Evolutionary conservation across 768 basidiomycete species (phyloP), one percentile per base, ranked within the genome.

Genomic region (Pilatotrama ljubarskyi): DNA sequence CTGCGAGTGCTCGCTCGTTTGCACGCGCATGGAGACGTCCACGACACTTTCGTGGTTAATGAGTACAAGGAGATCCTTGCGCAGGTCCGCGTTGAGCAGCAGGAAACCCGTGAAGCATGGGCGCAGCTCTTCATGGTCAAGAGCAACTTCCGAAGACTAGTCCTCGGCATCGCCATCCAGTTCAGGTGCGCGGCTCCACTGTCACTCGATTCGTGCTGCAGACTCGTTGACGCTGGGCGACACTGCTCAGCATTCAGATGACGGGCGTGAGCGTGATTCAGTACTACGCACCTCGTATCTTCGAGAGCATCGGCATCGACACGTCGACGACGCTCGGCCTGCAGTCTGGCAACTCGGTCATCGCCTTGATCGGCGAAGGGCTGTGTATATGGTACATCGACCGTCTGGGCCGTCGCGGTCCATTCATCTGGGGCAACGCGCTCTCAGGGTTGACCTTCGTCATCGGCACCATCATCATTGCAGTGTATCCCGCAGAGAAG

Each of bases 241-340:
- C 60, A 78, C 80, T 41, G 70, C 81, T 1, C 80, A 84, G 67
- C 8, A 82, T 84, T 9, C 84, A 86, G 64, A 84, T 84, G 81
- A 86, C 84, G 9, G 84, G 80, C 69, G 79, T 70, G 77, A 84
- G 54, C 50, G 81, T 79, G 38, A 82, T 86, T 44, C 67, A 68
- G 50, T 68, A 60, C 55, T 67, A 68, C 58, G 62, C 53, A 5
- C 63, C 58, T 51, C 69, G 65, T 36, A 68, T 66, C 43, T 61
- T 64, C 24, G 59, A 59, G 35, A 51, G 49, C n/a, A 57, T 49
- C 32, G 43, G 58, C 17, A 72, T 72, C 49, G 61, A 66, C 51
- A 68, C 68, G 3, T 68, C 66, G 18, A 66, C 65, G 10, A 77
- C 80, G 35, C 76, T 84, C 15, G 73, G 82, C 35, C 79, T 84